Evolutionary conservation across 1,284 basidiomycete species (phyloP).

Genomic region (Testicularia cyperi): DNA sequence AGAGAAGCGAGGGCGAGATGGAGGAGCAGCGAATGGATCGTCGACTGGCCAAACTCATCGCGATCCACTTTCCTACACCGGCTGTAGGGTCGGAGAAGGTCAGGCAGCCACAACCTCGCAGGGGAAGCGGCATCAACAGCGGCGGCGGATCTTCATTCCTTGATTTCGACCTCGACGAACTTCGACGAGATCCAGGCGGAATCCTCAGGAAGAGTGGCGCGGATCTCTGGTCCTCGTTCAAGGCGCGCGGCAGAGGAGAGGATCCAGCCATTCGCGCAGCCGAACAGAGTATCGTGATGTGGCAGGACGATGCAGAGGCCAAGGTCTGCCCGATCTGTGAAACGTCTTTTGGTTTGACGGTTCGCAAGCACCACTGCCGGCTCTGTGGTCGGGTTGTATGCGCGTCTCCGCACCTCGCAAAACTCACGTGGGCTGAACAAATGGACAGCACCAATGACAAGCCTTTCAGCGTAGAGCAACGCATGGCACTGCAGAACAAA

Average conservation of each 20-base stretch:
- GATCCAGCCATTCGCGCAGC: conserved; percentile 36
- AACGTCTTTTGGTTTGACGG: conserved; percentile 81
- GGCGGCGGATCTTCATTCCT: conserved; percentile 11
- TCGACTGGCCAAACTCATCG: conserved; percentile 45
- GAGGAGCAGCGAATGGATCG: conserved; percentile 53
- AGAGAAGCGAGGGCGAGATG: conserved; percentile 34
- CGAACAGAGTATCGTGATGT: conserved; percentile 90
- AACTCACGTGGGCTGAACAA: conserved; percentile 22
- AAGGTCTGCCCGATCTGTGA: conserved; percentile 84
- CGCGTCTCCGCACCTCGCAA: conserved; percentile 72
- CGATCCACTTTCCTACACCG: conserved; percentile 41
- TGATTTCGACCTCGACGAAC: conserved; percentile 34
- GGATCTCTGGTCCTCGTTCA: conserved; percentile 35
- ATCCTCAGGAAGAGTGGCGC: conserved; percentile 22
- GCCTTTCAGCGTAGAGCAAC: conserved; percentile 7
- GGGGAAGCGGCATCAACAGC: background rate
- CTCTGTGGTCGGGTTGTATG: conserved; percentile 91
- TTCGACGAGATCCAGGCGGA: conserved; percentile 25
- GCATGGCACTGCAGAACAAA: conserved; percentile 14
- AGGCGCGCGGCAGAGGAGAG: conserved; percentile 30
- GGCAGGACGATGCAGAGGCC: conserved; percentile 80
- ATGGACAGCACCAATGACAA: conserved; percentile 25
- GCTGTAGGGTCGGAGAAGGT: conserved; percentile 8
- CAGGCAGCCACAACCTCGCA: no score
- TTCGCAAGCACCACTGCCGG: conserved; percentile 94